Conservation (phyloP, 2,329 filamentous ascomycete species). For the Cladorrhinum sp. region DNA sequence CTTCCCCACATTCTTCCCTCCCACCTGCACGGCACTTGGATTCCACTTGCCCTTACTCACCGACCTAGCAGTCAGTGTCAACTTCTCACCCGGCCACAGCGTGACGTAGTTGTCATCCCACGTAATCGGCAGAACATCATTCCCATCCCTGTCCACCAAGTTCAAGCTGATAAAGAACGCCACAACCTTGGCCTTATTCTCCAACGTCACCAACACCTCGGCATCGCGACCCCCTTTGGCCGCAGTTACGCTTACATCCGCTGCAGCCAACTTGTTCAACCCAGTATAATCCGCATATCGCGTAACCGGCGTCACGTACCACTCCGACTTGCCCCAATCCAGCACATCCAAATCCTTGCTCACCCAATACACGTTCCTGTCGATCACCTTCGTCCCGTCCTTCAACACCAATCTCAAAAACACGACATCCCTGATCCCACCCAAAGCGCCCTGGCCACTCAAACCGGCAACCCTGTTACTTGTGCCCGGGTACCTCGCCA, state of each 20-base stretch:
- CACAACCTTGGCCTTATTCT: conserved; percentile 51
- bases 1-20: conserved; percentile 24
- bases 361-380: conserved; percentile 61
- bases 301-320: conserved; percentile 57
- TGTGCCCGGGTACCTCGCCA: conserved; percentile 44
- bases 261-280: conserved; percentile 39
- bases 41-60: conserved; percentile 1
- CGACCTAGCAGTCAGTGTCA: conserved; percentile 33
- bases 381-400: conserved; percentile 39
- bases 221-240: conserved; percentile 24
- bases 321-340: conserved; percentile 55
- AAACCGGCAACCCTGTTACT: conserved; percentile 38
- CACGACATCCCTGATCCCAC: conserved; percentile 38
- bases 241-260: conserved; percentile 32
- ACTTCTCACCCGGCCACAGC: conserved; percentile 53
- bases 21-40: conserved; percentile 13
- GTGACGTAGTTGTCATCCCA: conserved; percentile 65
- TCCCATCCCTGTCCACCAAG: conserved; percentile 42
- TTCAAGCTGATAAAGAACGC: conserved; percentile 57
- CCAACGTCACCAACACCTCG: conserved; percentile 39
- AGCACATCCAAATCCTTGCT: conserved; percentile 44
- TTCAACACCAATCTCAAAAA: conserved; percentile 50
- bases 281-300: conserved; percentile 47
- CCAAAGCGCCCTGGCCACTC: conserved; percentile 23
- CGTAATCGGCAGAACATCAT: conserved; percentile 48